Evolutionary conservation across 2,329 filamentous ascomycete genomes (phyloP).

Genomic region (Aspergillus ibericus): DNA sequence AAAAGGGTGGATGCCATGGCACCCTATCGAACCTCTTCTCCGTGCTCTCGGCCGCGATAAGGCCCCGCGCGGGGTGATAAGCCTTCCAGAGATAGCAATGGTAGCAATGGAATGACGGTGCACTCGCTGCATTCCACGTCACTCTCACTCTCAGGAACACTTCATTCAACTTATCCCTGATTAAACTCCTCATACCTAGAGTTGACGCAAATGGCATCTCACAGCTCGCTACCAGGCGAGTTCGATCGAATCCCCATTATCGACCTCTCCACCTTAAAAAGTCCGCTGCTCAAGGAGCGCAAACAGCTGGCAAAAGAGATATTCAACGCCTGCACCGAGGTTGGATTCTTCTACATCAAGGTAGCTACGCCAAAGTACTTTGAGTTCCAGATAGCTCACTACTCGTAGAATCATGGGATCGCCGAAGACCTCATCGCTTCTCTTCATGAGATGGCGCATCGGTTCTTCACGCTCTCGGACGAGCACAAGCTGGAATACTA

Average conservation of each 20-base stretch:
- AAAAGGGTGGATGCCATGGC: too few species aligned
- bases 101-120: not conserved
- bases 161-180: too few species aligned
- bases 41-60: not conserved
- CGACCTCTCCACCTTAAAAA: slow-evolving; percentile 46
- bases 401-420: slow-evolving; percentile 25
- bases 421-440: slow-evolving; percentile 14
- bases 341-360: slow-evolving; percentile 50
- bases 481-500: slow-evolving; percentile 47
- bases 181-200: not conserved
- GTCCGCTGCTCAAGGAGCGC: slow-evolving; percentile 35
- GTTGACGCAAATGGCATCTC: not conserved
- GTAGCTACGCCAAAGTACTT: not conserved
- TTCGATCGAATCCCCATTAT: slow-evolving; percentile 44
- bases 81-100: not conserved
- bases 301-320: slow-evolving; percentile 43
- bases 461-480: slow-evolving; percentile 43
- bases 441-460: slow-evolving; percentile 29
- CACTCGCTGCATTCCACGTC: not conserved
- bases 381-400: not conserved
- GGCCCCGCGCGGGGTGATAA: not conserved
- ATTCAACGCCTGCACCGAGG: slow-evolving; percentile 38
- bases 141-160: not conserved
- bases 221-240: not conserved
- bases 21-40: too few species aligned